Conservation (phyloP, 345 rosid genomes). For the Alliaria petiolata region DNA sequence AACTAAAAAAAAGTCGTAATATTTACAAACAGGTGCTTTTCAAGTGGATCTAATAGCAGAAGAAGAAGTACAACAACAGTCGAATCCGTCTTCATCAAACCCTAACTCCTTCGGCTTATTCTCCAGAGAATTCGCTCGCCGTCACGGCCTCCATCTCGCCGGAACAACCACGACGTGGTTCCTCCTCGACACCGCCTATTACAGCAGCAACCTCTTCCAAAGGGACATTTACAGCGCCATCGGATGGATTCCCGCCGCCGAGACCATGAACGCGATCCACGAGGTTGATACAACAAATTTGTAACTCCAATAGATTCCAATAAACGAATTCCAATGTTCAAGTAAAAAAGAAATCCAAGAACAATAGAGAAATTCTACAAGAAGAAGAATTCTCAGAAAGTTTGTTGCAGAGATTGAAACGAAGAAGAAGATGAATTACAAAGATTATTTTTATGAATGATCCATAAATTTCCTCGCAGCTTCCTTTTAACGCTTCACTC, state of each 20-base stretch:
- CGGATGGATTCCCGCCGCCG: constrained; percentile 45
- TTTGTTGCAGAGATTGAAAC: too few species aligned
- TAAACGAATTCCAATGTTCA: too few species aligned
- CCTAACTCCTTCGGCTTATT: constrained; percentile 39
- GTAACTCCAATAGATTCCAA: too few species aligned
- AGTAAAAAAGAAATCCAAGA: too few species aligned
- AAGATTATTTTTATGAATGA: too few species aligned
- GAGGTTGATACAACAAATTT: too few species aligned
- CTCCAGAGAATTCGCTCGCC: constrained; percentile 41
- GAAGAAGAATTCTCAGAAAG: too few species aligned
- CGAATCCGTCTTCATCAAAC: constrained; percentile 1
- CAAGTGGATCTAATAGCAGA: constrained; percentile 23
- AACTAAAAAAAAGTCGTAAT: not conserved
- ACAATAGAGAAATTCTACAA: too few species aligned
- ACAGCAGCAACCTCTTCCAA: constrained; percentile 59
- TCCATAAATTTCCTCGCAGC: too few species aligned
- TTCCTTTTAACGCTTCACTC: too few species aligned
- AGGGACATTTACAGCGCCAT: constrained; percentile 60
- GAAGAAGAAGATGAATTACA: too few species aligned
- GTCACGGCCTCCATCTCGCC: constrained; percentile 63
- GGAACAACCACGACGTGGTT: constrained; percentile 74
- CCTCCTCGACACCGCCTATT: constrained; percentile 67
- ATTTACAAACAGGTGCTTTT: constrained; percentile 19
- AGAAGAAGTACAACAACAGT: constrained; percentile 17
- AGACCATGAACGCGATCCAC: constrained; percentile 57